These are phyloP conservation scores for Globisporangium paddicum DNA, from an alignment of 352 stramenopile species.

Conservation along the genomic window DNA sequence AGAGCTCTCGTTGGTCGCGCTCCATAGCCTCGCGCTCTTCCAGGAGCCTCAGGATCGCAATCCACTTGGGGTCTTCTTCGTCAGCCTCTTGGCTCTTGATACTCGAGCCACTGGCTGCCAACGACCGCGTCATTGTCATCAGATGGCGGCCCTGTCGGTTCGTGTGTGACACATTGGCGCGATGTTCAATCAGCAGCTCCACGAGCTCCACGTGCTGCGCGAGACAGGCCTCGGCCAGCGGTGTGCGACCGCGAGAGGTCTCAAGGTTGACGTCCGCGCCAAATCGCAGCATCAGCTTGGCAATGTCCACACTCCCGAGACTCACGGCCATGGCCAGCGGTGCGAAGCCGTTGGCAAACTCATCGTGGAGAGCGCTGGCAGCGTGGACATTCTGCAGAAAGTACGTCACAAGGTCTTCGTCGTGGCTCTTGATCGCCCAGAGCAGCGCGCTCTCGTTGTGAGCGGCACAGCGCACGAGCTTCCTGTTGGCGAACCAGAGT, in stretches of 20 bases:
- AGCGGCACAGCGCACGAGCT: slow-evolving; percentile 40
- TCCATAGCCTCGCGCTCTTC: slow-evolving; percentile 42
- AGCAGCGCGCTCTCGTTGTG: slow-evolving; percentile 54
- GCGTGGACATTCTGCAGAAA: slow-evolving; percentile 46
- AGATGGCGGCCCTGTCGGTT: slow-evolving; percentile 59
- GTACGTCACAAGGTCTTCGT: slow-evolving; percentile 60
- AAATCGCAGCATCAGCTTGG: slow-evolving; percentile 52
- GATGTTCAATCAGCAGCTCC: slow-evolving; percentile 49
- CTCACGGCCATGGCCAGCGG: slow-evolving; percentile 47
- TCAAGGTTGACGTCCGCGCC: slow-evolving; percentile 72
- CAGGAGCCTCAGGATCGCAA: slow-evolving; percentile 36
- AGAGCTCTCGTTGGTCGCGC: slow-evolving; percentile 46
- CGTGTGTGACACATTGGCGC: slow-evolving; percentile 50
- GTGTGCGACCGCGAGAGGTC: slow-evolving; percentile 55
- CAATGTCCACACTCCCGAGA: slow-evolving; percentile 36
- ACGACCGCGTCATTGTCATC: slow-evolving; percentile 32
- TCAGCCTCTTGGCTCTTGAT: background rate
- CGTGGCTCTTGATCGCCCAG: slow-evolving; percentile 53
- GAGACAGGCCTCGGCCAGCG: slow-evolving; percentile 57
- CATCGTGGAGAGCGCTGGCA: slow-evolving; percentile 30
- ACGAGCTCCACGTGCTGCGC: slow-evolving; percentile 45
- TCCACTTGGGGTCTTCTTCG: slow-evolving; percentile 21
- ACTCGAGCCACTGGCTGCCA: slow-evolving; percentile 13
- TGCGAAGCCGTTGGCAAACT: slow-evolving; percentile 68
- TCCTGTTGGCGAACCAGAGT: slow-evolving; percentile 39